Evolutionary conservation across 2,329 filamentous ascomycete species (phyloP).

Genomic region (Aspergillus pseudonomiae): DNA sequence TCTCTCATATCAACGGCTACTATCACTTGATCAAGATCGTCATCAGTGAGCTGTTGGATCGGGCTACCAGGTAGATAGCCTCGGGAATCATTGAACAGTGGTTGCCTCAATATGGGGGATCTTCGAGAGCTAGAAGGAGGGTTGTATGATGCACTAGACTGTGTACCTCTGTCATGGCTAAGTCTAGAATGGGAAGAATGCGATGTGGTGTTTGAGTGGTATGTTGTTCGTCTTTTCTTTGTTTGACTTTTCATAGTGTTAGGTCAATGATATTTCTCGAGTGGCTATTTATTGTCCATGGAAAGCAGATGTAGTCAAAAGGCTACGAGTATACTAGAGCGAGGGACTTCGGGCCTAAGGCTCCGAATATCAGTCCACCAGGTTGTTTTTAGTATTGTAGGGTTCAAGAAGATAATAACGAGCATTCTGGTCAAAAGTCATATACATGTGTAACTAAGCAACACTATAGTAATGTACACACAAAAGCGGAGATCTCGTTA

Average conservation of each 20-base stretch:
- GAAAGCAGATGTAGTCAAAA: background rate
- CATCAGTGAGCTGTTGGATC: constrained; percentile 41
- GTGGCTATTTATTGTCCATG: background rate
- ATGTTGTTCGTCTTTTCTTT: constrained; percentile 16
- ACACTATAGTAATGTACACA: constrained; percentile 15
- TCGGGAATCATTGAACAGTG: constrained; percentile 13
- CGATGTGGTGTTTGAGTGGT: constrained; percentile 1
- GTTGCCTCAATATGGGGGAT: constrained; percentile 11
- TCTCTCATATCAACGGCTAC: constrained; percentile 78
- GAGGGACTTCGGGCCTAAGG: background rate
- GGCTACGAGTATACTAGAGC: background rate
- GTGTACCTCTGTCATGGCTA: background rate
- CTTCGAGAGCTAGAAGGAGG: constrained; percentile 8
- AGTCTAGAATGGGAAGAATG: constrained; percentile 5
- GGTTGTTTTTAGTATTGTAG: background rate
- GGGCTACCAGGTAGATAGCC: constrained; percentile 24
- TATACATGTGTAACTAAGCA: background rate
- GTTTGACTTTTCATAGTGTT: background rate
- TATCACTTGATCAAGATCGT: constrained; percentile 69
- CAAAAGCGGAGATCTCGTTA: constrained; percentile 4
- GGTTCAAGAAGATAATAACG: background rate
- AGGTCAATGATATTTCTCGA: background rate
- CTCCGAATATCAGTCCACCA: background rate
- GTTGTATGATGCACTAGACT: background rate
- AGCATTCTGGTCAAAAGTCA: background rate